Conservation (phyloP, 202 grass and related monocot species). For the Brachypodium distachyon region DNA sequence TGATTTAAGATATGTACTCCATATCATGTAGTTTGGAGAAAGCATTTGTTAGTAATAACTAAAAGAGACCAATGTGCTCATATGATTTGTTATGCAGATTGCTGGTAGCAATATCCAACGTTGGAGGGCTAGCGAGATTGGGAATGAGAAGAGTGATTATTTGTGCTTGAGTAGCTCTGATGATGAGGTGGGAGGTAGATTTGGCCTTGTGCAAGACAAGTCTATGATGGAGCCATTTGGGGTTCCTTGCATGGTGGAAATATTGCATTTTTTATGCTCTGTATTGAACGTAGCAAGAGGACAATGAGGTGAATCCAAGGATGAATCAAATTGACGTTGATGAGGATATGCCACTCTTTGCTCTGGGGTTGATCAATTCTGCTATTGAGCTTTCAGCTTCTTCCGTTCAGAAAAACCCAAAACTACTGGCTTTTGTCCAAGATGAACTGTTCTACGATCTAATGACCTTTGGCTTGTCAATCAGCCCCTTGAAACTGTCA, state of each 20-base stretch:
- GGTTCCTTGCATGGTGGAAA: conserved; percentile 77
- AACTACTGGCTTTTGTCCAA: conserved; percentile 57
- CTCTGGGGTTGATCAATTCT: conserved; percentile 68
- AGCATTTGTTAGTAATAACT: neutral
- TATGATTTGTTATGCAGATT: conserved; percentile 30
- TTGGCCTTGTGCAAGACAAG: conserved; percentile 21
- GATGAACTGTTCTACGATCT: conserved; percentile 71
- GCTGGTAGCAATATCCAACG: conserved; percentile 21
- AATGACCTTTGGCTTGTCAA: conserved; percentile 74
- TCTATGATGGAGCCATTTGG: conserved; percentile 56
- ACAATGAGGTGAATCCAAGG: conserved; percentile 56
- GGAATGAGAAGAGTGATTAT: conserved; percentile 23
- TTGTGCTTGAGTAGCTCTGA: conserved; percentile 27
- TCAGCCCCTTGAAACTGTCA: conserved; percentile 67
- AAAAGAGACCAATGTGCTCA: no score
- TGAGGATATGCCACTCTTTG: conserved; percentile 81
- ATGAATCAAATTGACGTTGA: conserved; percentile 59
- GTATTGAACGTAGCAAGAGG: conserved; percentile 62
- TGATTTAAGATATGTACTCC: neutral
- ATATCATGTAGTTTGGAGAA: neutral
- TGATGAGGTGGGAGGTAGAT: conserved; percentile 21
- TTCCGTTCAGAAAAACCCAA: conserved; percentile 36
- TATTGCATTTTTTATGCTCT: conserved; percentile 79
- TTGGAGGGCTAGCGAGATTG: conserved; percentile 17
- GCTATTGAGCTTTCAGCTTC: conserved; percentile 55